Conservation (phyloP, 768 basidiomycete genomes). For the Boletus bicolor region DNA sequence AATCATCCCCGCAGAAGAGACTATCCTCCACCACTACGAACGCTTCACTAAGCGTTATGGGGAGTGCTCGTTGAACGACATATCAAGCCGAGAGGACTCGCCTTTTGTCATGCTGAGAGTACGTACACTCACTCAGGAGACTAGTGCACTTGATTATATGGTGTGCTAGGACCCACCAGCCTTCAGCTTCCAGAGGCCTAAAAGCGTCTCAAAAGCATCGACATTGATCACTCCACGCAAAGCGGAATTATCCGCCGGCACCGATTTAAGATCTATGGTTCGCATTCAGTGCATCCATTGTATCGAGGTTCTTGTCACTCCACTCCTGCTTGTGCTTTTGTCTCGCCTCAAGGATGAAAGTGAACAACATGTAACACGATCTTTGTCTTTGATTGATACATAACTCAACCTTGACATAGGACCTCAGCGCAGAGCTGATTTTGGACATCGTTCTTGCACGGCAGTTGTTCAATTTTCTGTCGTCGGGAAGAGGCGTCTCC, state of each 20-base stretch:
- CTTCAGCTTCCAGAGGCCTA: slow-evolving; percentile 7
- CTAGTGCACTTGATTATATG: background rate
- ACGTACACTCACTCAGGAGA: slow-evolving; percentile 7
- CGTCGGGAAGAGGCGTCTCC: slow-evolving; percentile 14
- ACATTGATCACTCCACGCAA: slow-evolving; percentile 6
- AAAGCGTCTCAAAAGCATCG: background rate
- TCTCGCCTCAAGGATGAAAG: slow-evolving; percentile 47
- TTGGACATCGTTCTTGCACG: slow-evolving; percentile 42
- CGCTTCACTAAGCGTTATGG: slow-evolving; percentile 48
- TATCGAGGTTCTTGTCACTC: slow-evolving; percentile 49
- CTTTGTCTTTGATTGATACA: background rate
- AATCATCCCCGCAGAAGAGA: slow-evolving; percentile 20
- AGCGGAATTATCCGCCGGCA: background rate
- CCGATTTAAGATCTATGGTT: slow-evolving; percentile 12
- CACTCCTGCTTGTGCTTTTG: slow-evolving; percentile 48
- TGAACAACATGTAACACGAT: slow-evolving; percentile 40
- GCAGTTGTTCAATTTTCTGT: slow-evolving; percentile 35
- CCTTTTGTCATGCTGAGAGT: slow-evolving; percentile 49
- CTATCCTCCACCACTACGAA: slow-evolving; percentile 44
- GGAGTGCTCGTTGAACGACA: slow-evolving; percentile 31
- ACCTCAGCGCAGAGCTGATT: slow-evolving; percentile 36
- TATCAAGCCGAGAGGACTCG: slow-evolving; percentile 44
- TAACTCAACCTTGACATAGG: slow-evolving; percentile 25
- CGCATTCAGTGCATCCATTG: slow-evolving; percentile 40
- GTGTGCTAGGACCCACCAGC: slow-evolving; percentile 11